phyloP scores from a whole-genome alignment of 164 flowering plant species.

The Nymphaea thermarum region DNA sequence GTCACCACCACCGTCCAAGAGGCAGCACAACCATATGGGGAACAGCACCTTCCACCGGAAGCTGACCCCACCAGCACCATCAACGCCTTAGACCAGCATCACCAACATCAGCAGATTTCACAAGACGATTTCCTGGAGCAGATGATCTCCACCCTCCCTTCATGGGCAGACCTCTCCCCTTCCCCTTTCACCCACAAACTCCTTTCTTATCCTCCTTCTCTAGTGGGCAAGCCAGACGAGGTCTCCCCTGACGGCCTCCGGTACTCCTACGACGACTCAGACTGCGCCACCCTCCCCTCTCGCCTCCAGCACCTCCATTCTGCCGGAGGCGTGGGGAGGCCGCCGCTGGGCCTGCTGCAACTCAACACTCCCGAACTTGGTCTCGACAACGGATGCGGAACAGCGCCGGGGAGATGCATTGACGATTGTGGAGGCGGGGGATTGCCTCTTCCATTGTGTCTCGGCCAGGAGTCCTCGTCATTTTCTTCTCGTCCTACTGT shows the following conservation, averaged over 20 bases:
- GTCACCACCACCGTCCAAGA: not conserved
- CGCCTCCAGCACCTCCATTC: constrained; percentile 56
- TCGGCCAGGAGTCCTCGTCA: constrained; percentile 13
- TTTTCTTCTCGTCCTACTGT: constrained; percentile 2
- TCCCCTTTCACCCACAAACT: constrained; percentile 10
- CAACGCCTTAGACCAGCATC: not conserved
- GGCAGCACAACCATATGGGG: not conserved
- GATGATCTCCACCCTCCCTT: constrained; percentile 49
- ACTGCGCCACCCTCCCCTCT: constrained; percentile 22
- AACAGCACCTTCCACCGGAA: not conserved
- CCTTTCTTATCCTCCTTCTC: constrained; percentile 8
- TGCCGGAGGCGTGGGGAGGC: constrained; percentile 12
- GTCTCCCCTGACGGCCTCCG: constrained; percentile 13
- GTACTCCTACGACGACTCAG: constrained; percentile 25
- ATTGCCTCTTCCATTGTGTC: constrained; percentile 19
- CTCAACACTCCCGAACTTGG: not conserved
- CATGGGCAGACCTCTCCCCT: constrained; percentile 19
- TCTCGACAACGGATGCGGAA: not conserved
- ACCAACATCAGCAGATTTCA: not conserved
- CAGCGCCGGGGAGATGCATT: not conserved
- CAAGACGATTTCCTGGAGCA: constrained; percentile 75
- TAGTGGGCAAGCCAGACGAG: constrained; percentile 8
- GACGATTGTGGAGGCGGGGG: constrained; percentile 12
- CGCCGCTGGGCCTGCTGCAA: not conserved
- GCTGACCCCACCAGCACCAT: not conserved